Conservation (phyloP, 2,329 filamentous ascomycete species). For the Rutstroemia sp. region DNA sequence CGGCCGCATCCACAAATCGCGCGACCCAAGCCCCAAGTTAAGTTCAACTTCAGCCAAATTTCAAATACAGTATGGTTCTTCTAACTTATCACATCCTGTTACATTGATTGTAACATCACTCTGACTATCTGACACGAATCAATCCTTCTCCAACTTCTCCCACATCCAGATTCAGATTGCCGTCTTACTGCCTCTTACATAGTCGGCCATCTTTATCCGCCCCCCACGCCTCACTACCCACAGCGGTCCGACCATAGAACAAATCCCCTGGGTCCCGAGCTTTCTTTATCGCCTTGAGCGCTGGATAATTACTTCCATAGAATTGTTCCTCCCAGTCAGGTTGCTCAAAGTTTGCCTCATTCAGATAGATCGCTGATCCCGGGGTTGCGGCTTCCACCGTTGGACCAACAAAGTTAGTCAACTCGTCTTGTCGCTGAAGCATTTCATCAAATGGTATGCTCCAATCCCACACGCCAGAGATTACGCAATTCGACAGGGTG, state of each 20-base stretch:
- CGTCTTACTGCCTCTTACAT: background rate
- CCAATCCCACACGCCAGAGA: background rate
- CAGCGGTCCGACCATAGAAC: slow-evolving; percentile 39
- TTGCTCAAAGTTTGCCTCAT: slow-evolving; percentile 42
- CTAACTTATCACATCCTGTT: too few relatives aligned
- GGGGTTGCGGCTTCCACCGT: slow-evolving; percentile 29
- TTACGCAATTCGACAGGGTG: background rate
- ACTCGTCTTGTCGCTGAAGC: background rate
- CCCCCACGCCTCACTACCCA: slow-evolving; percentile 44
- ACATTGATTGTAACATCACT: too few relatives aligned
- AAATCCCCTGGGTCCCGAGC: slow-evolving; percentile 40
- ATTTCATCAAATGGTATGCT: background rate
- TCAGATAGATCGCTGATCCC: slow-evolving; percentile 38
- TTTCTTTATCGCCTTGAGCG: slow-evolving; percentile 38
- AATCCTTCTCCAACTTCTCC: too few relatives aligned
- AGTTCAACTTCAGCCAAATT: too few relatives aligned
- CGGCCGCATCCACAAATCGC: too few relatives aligned
- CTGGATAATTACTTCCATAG: slow-evolving; percentile 39
- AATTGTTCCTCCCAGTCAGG: slow-evolving; percentile 36
- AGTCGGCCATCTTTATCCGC: slow-evolving; percentile 6
- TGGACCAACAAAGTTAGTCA: background rate
- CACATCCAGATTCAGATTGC: too few relatives aligned
- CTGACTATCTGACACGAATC: too few relatives aligned
- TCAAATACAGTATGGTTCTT: too few relatives aligned
- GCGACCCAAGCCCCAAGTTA: too few relatives aligned